Conservation (phyloP, 2,329 filamentous ascomycete species). For the Penicillium sp. region DNA sequence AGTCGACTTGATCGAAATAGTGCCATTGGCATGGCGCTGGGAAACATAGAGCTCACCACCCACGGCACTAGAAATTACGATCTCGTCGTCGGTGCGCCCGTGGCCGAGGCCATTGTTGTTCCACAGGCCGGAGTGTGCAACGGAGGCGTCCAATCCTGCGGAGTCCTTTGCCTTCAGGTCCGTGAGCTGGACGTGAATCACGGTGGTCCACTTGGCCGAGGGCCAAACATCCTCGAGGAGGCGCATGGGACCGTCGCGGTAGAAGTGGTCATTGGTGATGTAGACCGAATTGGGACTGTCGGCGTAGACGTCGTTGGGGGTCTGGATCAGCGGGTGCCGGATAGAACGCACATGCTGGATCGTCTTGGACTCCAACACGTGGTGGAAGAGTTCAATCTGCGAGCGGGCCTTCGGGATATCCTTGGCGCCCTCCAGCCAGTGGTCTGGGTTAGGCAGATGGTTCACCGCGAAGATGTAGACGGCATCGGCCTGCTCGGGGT, state of each 20-base stretch:
- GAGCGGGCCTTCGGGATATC: conserved; percentile 48
- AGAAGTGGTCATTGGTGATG: conserved; percentile 60
- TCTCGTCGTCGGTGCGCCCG: conserved; percentile 38
- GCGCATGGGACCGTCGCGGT: conserved; percentile 51
- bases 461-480: conserved; percentile 63
- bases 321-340: conserved; percentile 52
- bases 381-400: conserved; percentile 58
- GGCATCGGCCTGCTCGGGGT: conserved; percentile 42
- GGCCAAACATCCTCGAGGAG: conserved; percentile 48
- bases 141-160: conserved; percentile 41
- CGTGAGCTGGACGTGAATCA: conserved; percentile 47
- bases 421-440: conserved; percentile 16
- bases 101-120: conserved; percentile 60
- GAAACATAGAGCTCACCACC: conserved; percentile 51
- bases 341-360: conserved; percentile 54
- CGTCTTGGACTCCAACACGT: conserved; percentile 46
- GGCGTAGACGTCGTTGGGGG: conserved; percentile 60
- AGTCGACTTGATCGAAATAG: conserved; percentile 44
- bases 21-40: conserved; percentile 24
- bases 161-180: conserved; percentile 25
- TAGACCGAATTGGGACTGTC: conserved; percentile 51
- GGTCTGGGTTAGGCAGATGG: conserved; percentile 53
- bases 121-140: conserved; percentile 48
- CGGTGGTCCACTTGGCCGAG: conserved; percentile 50
- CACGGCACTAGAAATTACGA: conserved; percentile 40